phyloP scores from a whole-genome alignment of 495 filamentous ascomycete genomes.

The Aspergillus ostianus region DNA sequence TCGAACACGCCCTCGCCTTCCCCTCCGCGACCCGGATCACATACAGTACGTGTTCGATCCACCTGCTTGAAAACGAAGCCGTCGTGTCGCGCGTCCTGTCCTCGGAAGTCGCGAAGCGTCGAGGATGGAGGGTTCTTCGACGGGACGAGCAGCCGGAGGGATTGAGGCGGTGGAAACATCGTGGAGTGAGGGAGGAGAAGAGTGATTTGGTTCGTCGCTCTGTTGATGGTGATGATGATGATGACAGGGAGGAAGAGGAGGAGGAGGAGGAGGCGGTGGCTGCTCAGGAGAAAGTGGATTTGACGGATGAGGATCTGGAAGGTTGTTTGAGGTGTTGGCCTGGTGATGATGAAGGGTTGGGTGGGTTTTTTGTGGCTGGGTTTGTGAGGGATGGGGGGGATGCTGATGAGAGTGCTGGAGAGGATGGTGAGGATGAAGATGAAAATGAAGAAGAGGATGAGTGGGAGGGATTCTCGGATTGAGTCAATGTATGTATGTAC shows the following conservation, averaged over 20 bases:
- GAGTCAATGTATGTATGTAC: constrained; percentile 3
- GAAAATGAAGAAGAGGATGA: constrained; percentile 29
- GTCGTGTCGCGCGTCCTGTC: constrained; percentile 70
- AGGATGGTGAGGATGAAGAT: constrained; percentile 16
- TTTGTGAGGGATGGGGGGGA: constrained; percentile 54
- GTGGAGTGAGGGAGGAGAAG: constrained; percentile 53
- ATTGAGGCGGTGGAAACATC: constrained; percentile 66
- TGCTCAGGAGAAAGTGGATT: constrained; percentile 23
- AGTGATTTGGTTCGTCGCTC: neutral
- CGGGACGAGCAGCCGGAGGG: constrained; percentile 70
- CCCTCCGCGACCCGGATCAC: constrained; percentile 73
- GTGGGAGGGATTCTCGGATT: constrained; percentile 50
- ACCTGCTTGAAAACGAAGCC: constrained; percentile 81
- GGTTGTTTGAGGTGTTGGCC: constrained; percentile 80
- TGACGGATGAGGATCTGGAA: constrained; percentile 56
- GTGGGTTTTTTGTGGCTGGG: constrained; percentile 70
- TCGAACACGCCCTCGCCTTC: constrained; percentile 81
- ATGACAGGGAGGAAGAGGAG: no score
- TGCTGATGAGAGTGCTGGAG: constrained; percentile 2
- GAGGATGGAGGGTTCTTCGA: constrained; percentile 74
- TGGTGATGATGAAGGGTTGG: constrained; percentile 72
- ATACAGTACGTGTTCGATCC: constrained; percentile 90
- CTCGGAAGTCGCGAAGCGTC: constrained; percentile 59
- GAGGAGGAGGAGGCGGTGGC: neutral
- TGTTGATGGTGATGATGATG: constrained; percentile 7